phyloP scores from a whole-genome alignment of 1,139 yeast genomes.

The Diutina sp. region DNA sequence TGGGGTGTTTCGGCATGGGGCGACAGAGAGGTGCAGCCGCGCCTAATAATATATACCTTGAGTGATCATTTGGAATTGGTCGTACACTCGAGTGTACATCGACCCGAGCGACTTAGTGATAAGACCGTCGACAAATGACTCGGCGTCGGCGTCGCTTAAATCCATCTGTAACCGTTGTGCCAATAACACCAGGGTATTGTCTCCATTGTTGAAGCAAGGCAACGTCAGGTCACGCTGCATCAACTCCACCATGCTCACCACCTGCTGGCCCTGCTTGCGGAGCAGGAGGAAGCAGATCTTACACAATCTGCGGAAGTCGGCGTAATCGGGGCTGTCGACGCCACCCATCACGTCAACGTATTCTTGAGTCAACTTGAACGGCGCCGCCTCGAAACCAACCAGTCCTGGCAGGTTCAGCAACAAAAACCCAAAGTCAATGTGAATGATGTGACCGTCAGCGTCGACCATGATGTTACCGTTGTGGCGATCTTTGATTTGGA shows the following conservation, averaged over 20 bases:
- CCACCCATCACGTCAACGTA: slow-evolving; percentile 87
- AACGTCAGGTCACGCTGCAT: slow-evolving; percentile 86
- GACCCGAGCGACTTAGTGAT: slow-evolving; percentile 81
- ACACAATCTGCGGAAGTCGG: slow-evolving; percentile 45
- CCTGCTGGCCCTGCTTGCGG: slow-evolving; percentile 57
- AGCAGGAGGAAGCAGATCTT: slow-evolving; percentile 63
- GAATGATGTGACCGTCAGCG: slow-evolving; percentile 87
- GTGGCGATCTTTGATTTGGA: slow-evolving; percentile 91
- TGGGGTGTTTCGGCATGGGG: background rate
- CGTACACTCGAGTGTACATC: slow-evolving; percentile 81
- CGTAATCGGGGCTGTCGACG: slow-evolving; percentile 41
- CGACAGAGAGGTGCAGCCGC: background rate
- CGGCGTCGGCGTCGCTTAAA: slow-evolving; percentile 60
- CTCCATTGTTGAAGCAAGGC: slow-evolving; percentile 88
- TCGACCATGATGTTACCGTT: slow-evolving; percentile 94
- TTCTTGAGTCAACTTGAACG: slow-evolving; percentile 82
- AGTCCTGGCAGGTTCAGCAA: slow-evolving; percentile 92
- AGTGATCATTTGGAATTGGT: slow-evolving; percentile 84
- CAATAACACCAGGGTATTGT: slow-evolving; percentile 64
- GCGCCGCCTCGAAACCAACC: slow-evolving; percentile 94
- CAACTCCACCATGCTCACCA: slow-evolving; percentile 72
- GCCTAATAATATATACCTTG: slow-evolving; percentile 78
- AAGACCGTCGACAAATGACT: slow-evolving; percentile 63
- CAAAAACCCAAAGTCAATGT: slow-evolving; percentile 90
- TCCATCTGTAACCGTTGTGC: slow-evolving; percentile 74